phyloP scores from a whole-genome alignment of 129 eudicot species.

The Mikania micrantha region DNA sequence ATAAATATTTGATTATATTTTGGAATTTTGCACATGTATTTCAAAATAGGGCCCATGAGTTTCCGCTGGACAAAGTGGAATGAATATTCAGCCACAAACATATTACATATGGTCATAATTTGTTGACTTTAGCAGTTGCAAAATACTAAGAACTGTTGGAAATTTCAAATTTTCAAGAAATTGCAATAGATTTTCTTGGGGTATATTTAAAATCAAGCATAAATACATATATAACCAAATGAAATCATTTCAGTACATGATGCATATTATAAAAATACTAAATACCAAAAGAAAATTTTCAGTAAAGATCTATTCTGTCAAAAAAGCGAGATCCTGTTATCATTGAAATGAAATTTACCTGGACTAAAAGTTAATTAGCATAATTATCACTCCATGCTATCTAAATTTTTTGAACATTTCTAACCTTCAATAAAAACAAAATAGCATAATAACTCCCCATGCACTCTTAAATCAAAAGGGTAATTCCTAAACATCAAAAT shows the following conservation, averaged over 20 bases:
- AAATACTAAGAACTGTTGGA: slow-evolving; percentile 1
- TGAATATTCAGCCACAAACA: slow-evolving; percentile 21
- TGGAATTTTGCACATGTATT: slow-evolving; percentile 20
- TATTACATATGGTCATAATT: slow-evolving; percentile 13
- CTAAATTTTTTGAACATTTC: neutral
- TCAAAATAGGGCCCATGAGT: slow-evolving; percentile 21
- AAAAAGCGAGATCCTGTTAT: neutral
- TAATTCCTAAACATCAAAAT: neutral
- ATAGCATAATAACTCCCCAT: neutral
- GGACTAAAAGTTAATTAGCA: neutral
- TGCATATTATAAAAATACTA: neutral
- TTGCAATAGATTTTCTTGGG: neutral
- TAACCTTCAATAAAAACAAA: neutral
- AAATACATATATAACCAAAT: neutral
- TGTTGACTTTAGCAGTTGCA: slow-evolving; percentile 18
- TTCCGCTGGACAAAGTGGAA: slow-evolving; percentile 28
- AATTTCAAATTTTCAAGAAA: neutral
- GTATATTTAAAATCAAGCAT: neutral
- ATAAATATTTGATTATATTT: neutral
- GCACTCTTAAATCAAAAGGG: neutral
- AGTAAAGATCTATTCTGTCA: neutral
- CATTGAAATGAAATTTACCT: neutral
- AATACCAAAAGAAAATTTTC: neutral
- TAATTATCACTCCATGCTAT: neutral
- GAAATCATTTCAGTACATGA: neutral